Evolutionary conservation across 768 basidiomycete genomes (phyloP).

Genomic region (Suillus discolor): DNA sequence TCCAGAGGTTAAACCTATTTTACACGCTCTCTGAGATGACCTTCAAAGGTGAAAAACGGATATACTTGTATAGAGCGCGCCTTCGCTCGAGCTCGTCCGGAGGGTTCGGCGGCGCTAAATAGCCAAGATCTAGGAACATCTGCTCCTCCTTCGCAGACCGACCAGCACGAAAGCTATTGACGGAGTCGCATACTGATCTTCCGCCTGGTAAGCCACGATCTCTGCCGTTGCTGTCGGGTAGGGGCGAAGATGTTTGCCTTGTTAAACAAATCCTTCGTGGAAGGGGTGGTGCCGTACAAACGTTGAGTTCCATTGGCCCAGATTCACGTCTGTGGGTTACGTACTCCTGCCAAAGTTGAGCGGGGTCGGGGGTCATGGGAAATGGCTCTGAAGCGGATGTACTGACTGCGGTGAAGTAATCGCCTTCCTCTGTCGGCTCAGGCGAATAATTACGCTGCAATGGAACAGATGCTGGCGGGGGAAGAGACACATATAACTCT

Average conservation of each 20-base stretch:
- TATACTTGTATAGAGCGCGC: conserved; percentile 83
- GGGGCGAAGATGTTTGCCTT: conserved; percentile 66
- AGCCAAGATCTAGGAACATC: conserved; percentile 63
- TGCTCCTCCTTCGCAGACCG: conserved; percentile 69
- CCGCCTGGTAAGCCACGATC: conserved; percentile 37
- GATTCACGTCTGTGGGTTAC: conserved; percentile 26
- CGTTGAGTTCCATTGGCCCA: conserved; percentile 31
- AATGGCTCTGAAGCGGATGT: conserved; percentile 27
- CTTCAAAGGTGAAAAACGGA: background rate
- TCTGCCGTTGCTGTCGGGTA: conserved; percentile 45
- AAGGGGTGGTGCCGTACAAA: conserved; percentile 47
- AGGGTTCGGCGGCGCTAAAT: conserved; percentile 80
- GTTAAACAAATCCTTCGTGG: conserved; percentile 57
- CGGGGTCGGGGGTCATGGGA: conserved; percentile 16
- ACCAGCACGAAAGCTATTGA: conserved; percentile 38
- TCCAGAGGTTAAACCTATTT: conserved; percentile 83
- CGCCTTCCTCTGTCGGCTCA: conserved; percentile 26
- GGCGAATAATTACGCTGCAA: conserved; percentile 25
- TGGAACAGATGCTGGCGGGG: conserved; percentile 20
- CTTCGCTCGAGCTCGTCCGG: conserved; percentile 83
- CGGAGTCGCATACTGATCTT: conserved; percentile 35
- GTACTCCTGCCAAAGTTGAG: conserved; percentile 31
- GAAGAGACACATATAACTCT: conserved; percentile 4
- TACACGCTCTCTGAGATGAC: conserved; percentile 9
- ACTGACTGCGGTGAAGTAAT: conserved; percentile 32